A percentile compares a stretch with the other conserved stretches of the same genome.
These are phyloP conservation scores for Penstemon newberryi DNA, from an alignment of 257 asterid species.

Conservation along the genomic window DNA sequence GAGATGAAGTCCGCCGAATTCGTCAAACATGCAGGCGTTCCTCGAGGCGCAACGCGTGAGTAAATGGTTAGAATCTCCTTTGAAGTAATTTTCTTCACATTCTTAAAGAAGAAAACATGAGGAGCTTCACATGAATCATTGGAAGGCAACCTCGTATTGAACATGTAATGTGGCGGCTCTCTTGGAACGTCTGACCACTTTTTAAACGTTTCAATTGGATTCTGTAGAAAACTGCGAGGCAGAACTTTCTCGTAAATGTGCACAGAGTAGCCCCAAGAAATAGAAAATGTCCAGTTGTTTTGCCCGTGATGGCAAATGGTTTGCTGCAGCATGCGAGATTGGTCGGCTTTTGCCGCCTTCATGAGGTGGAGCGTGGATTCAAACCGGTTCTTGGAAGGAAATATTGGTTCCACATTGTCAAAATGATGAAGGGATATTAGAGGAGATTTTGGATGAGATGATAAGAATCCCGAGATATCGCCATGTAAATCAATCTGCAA, in stretches of 20 bases:
- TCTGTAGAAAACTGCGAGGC: slow-evolving; percentile 54
- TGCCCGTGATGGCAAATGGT: slow-evolving; percentile 59
- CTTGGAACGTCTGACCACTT: slow-evolving; percentile 33
- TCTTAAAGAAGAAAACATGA: slow-evolving; percentile 48
- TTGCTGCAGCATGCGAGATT: slow-evolving; percentile 69
- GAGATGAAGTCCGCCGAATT: slow-evolving; percentile 38
- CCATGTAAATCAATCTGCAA: slow-evolving; percentile 69
- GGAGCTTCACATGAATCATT: slow-evolving; percentile 54
- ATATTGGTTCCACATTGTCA: slow-evolving; percentile 58
- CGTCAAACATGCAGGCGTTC: slow-evolving; percentile 36
- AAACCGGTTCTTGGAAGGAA: slow-evolving; percentile 52
- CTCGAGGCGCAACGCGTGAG: slow-evolving; percentile 35
- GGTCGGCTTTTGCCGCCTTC: slow-evolving; percentile 67
- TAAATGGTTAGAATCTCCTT: slow-evolving; percentile 37
- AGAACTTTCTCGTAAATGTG: slow-evolving; percentile 57
- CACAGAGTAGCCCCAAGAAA: slow-evolving; percentile 81
- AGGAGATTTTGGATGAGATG: slow-evolving; percentile 64
- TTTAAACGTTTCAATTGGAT: slow-evolving; percentile 61
- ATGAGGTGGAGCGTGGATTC: slow-evolving; percentile 62
- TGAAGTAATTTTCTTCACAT: slow-evolving; percentile 8
- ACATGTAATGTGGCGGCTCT: slow-evolving; percentile 52
- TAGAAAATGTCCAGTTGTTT: slow-evolving; percentile 60
- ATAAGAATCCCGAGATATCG: slow-evolving; percentile 63
- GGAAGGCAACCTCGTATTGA: slow-evolving; percentile 55
- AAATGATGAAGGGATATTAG: slow-evolving; percentile 77